phyloP scores from a whole-genome alignment of 148 eudicot species.

The Fagopyrum homotropicum region DNA sequence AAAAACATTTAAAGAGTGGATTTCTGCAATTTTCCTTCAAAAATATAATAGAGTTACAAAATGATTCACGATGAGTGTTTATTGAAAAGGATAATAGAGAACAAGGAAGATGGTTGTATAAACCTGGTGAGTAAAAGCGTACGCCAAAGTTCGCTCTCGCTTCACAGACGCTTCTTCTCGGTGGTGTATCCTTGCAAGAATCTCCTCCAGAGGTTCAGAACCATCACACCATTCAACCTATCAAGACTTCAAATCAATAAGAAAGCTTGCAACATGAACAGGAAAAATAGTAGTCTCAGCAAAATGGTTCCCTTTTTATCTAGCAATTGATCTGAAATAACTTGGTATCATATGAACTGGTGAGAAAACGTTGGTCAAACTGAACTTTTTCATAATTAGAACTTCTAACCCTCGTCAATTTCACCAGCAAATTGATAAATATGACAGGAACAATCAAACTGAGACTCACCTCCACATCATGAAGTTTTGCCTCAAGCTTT shows the following conservation, averaged over 20 bases:
- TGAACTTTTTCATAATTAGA: too few species aligned
- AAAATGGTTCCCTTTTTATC: too few species aligned
- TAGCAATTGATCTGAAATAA: too few species aligned
- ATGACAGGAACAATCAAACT: background rate
- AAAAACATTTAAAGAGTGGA: too few species aligned
- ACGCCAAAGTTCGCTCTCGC: slow-evolving; percentile 88
- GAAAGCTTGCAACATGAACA: background rate
- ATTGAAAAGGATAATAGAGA: too few species aligned
- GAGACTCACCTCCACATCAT: slow-evolving; percentile 58
- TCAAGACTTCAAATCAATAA: background rate
- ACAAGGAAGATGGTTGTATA: too few species aligned
- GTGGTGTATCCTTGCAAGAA: slow-evolving; percentile 67
- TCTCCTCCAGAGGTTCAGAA: slow-evolving; percentile 74
- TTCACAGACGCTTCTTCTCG: slow-evolving; percentile 91
- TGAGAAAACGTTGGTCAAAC: too few species aligned
- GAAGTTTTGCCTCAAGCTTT: slow-evolving; percentile 84
- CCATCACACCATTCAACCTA: slow-evolving; percentile 94
- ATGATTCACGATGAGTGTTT: too few species aligned
- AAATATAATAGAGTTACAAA: too few species aligned
- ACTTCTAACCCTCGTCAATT: background rate
- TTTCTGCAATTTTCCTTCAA: too few species aligned
- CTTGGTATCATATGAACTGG: too few species aligned
- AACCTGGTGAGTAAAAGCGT: slow-evolving; percentile 95
- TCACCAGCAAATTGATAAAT: background rate
- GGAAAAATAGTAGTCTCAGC: too few species aligned